Percentiles rank a stretch among this genome's conserved stretches.
These are phyloP conservation scores for Ceriops decandra DNA, from an alignment of 345 rosid species.

Conservation along the genomic window DNA sequence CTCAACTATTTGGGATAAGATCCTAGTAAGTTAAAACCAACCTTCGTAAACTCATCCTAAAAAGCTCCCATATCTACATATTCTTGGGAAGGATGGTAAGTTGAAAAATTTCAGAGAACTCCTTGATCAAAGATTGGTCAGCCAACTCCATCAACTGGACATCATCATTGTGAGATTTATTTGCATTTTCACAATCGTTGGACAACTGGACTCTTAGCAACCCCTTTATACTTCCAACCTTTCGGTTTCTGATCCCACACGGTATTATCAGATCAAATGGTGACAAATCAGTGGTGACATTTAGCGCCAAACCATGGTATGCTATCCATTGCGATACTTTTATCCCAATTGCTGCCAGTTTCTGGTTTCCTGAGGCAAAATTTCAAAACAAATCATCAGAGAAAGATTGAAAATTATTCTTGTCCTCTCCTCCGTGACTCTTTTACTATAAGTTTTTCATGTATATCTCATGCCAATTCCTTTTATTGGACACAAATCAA, in stretches of 20 bases:
- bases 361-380: constrained; percentile 51
- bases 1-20: neutral
- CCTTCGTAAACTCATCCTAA: neutral
- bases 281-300: constrained; percentile 70
- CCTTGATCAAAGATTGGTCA: constrained; percentile 48
- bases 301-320: constrained; percentile 77
- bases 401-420: neutral
- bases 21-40: neutral
- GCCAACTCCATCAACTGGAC: constrained; percentile 39
- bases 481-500: neutral
- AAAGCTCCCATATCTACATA: neutral
- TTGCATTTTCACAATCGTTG: neutral
- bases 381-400: constrained; percentile 10
- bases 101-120: constrained; percentile 68
- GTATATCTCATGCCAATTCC: neutral
- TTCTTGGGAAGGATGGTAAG: constrained; percentile 29
- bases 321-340: constrained; percentile 70
- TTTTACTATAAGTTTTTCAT: too few relatives aligned
- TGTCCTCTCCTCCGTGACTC: neutral
- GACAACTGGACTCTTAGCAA: constrained; percentile 26
- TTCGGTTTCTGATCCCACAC: constrained; percentile 64
- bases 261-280: constrained; percentile 71
- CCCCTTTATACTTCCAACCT: constrained; percentile 60
- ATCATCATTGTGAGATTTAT: constrained; percentile 22
- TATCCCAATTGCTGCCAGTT: constrained; percentile 79